phyloP scores from a whole-genome alignment of 805 yeast species.

The Teunomyces cretensis region DNA sequence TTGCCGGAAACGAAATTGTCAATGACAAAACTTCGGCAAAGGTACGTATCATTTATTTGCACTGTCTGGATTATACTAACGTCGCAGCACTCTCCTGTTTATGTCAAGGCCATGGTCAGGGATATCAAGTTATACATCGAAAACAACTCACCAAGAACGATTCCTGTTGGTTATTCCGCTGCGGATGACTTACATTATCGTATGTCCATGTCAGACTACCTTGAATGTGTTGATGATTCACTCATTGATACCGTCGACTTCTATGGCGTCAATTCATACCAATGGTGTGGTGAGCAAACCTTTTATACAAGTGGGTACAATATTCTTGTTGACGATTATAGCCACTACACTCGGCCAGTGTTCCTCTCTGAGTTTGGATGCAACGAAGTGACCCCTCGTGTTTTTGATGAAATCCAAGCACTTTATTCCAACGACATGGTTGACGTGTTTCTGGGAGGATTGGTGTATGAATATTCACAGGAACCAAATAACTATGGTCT shows the following conservation, averaged over 20 bases:
- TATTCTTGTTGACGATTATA: constrained; percentile 68
- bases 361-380: constrained; percentile 93
- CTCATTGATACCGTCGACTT: constrained; percentile 66
- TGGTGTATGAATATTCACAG: constrained; percentile 78
- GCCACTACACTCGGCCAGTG: constrained; percentile 68
- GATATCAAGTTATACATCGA: constrained; percentile 77
- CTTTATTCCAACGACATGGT: constrained; percentile 74
- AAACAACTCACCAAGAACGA: constrained; percentile 54
- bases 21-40: constrained; percentile 75
- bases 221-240: constrained; percentile 66
- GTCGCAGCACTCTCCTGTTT: constrained; percentile 57
- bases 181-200: constrained; percentile 87
- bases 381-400: constrained; percentile 75
- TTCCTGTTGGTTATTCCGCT: constrained; percentile 95
- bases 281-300: constrained; percentile 88
- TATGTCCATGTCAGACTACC: constrained; percentile 71
- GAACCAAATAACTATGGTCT: constrained; percentile 80
- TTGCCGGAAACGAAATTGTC: constrained; percentile 89
- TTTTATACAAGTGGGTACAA: constrained; percentile 71
- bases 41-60: constrained; percentile 10
- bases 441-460: constrained; percentile 77
- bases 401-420: constrained; percentile 71
- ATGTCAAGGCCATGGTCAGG: constrained; percentile 72
- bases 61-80: not conserved
- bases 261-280: constrained; percentile 79